Evolutionary conservation across 179 eudicot genomes (phyloP), one percentile per base, ranked within the genome.

Genomic region (Drosera spatulata): DNA sequence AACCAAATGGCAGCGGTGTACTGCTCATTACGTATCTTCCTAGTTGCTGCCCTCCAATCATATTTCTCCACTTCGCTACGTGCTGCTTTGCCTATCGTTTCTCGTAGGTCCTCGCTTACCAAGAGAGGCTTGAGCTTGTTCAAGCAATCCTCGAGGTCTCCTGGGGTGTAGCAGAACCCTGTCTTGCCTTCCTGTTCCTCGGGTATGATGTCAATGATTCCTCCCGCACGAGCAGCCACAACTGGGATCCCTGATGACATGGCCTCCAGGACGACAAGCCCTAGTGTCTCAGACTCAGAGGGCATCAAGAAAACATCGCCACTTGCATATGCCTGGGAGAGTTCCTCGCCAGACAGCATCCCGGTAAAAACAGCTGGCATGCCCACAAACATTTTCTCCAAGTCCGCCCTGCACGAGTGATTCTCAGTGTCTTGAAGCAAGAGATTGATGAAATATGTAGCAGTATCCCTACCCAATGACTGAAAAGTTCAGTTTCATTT

Each of bases 221-320:
- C 99, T 39, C 99, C 96, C 0, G 99, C 99, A 46, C 99, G 90
- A 14, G 90, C 90, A 59, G 85, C 96, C 64, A 93, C 87, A 11
- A 93, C 99, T 0, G 96, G 95, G 8, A 86, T 74, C n/a, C 99
- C 99, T 0, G 95, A 89, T 46, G 96, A 81, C 99, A 93, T 93
- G 58, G 99, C 93, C 71, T 93, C 99, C 56, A 89, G 77, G 2
- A 93, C 99, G 4, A 88, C 95, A 2, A 69, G 82, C 8, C 95
- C 99, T 1, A 93, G 88, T 2, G 96, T 85, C 73, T 91, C 98
- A 0, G 98, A 91, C 67, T 91, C 98, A 3, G 95, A 91, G 41
- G 96, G 98, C 91, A 84, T 91, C 62, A 88, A 68, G 46, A 91
- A 91, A 56, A 87, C 72, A 62, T 91, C 98, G 5, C 95, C 99